Base-by-base conservation (phyloP, 345 rosid genomes). In the Arabidopsis arenosa region DNA sequence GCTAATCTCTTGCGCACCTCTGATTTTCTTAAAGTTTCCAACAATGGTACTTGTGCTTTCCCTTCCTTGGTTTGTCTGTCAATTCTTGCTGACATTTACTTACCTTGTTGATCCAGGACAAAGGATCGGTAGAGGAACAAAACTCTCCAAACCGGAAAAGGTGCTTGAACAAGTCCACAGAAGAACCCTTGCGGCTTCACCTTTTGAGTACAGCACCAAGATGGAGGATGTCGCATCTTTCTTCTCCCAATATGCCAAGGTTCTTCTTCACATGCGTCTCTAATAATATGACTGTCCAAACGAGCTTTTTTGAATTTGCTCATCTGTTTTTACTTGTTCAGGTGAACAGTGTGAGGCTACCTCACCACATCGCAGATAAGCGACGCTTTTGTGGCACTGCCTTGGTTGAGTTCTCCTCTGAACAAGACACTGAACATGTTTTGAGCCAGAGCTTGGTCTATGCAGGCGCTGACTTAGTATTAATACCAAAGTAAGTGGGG, bases 271-370 rank as follows among this genome's bases (percentile, higher is more conserved):
- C 44, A 10, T 43, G 12, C 33, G 15, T 48, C 66, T 23, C 26
- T 23, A 23, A 23, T 15, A 45, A 14, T 1, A 33, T 49, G 12
- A 12, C 32, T 44, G 9, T 32, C 14, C 7, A 41, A 30, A 28
- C 14, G 17, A 13, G 55, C 32, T 18, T 39, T 57, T 1, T 12
- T 53, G 9, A 28, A 47, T 40, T 5, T 59, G 13, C 44, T 40
- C 44, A 40, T 10, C 21, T 73, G 14, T 36, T 52, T 62, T 65
- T 13, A 33, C 11, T 23, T 4, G 43, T 72, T 72, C 81, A 86
- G 87, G 86, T 86, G 30, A 78, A 80, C 47, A 85, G 86, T 68
- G 85, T 86, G 48, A 85, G 90, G 72, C 67, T 86, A 54, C 90
- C 88, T 78, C 85, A 79, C 51, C 85, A 83, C 81, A 61, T 81